phyloP scores from a whole-genome alignment of 441 rosid species.

The Eutrema salsugineum region DNA sequence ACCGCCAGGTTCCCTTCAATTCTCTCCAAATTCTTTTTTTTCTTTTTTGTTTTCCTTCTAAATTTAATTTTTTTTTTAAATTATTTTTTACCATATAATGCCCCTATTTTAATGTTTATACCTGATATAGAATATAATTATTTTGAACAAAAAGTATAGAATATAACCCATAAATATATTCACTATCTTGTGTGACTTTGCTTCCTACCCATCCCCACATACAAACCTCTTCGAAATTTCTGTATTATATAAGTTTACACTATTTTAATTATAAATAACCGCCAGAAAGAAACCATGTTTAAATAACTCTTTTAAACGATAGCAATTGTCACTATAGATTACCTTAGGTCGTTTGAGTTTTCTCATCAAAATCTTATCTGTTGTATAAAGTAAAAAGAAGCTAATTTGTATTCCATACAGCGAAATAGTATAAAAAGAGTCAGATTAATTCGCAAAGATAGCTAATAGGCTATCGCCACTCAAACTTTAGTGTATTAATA shows the following conservation, averaged over 20 bases:
- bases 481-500: too few species aligned
- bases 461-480: neutral
- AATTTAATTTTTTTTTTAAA: neutral
- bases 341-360: neutral
- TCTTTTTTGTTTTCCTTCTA: too few species aligned
- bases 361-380: too few species aligned
- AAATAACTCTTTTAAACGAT: neutral
- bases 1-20: constrained; percentile 56
- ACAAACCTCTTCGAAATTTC: neutral
- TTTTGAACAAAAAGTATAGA: too few species aligned
- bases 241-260: neutral
- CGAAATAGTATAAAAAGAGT: too few species aligned
- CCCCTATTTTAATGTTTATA: neutral
- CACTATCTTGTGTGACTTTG: constrained; percentile 19
- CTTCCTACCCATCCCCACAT: constrained; percentile 9
- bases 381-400: too few species aligned
- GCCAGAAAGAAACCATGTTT: neutral
- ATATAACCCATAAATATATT: neutral
- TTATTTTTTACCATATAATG: neutral
- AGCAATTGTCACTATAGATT: neutral
- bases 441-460: neutral
- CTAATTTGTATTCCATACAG: too few species aligned
- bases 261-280: neutral
- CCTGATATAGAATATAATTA: neutral
- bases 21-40: neutral